phyloP scores from a whole-genome alignment of 306 rosid species.

The Dryas drummondii region DNA sequence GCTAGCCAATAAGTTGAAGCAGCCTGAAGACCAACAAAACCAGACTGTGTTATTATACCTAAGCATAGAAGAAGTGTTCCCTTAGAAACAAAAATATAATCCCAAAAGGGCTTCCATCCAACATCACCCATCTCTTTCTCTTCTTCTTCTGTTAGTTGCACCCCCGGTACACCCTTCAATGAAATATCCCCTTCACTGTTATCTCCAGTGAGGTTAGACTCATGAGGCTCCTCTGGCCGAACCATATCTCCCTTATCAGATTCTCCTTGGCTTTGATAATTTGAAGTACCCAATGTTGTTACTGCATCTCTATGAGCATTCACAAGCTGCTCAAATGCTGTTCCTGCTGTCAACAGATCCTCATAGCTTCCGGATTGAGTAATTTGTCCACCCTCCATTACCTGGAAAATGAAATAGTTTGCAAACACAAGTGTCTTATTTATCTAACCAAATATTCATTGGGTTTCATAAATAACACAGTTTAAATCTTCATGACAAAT shows the following conservation, averaged over 20 bases:
- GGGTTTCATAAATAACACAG: not conserved
- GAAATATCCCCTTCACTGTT: constrained; percentile 38
- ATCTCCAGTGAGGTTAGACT: constrained; percentile 20
- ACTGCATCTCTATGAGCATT: constrained; percentile 66
- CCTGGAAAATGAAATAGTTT: constrained; percentile 41
- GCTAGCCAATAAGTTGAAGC: constrained; percentile 73
- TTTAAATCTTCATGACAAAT: not conserved
- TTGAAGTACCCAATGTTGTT: constrained; percentile 31
- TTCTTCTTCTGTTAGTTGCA: constrained; percentile 74
- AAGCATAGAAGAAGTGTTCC: constrained; percentile 37
- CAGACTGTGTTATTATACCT: constrained; percentile 24
- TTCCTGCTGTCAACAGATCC: constrained; percentile 58
- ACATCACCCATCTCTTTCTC: constrained; percentile 63
- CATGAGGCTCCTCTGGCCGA: constrained; percentile 28
- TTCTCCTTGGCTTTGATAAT: constrained; percentile 26
- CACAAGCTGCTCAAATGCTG: constrained; percentile 75
- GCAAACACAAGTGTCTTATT: not conserved
- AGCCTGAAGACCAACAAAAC: constrained; percentile 50
- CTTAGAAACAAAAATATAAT: constrained; percentile 47
- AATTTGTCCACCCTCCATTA: constrained; percentile 58
- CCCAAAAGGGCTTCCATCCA: constrained; percentile 70
- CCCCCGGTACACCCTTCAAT: constrained; percentile 28
- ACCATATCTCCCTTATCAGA: constrained; percentile 17
- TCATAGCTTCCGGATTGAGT: constrained; percentile 70
- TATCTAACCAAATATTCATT: not conserved